Conservation (phyloP, 1,139 yeast genomes). For the Yamadazyma sp. region DNA sequence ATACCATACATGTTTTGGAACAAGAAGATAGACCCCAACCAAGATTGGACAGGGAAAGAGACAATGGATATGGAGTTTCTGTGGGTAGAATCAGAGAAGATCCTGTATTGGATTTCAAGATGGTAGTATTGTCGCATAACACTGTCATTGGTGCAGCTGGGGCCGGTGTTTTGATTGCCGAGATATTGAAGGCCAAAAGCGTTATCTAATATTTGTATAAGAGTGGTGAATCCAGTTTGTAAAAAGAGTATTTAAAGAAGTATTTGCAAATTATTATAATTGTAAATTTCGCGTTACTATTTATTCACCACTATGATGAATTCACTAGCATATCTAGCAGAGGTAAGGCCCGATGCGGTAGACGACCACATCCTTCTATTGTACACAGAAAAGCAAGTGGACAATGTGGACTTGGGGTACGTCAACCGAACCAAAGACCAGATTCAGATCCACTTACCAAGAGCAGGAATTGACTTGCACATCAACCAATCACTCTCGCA, state of each 20-base stretch:
- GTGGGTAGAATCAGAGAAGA: conserved; percentile 95
- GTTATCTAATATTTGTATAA: conserved; percentile 50
- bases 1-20: conserved; percentile 87
- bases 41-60: conserved; percentile 94
- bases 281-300: conserved; percentile 7
- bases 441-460: conserved; percentile 33
- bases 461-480: conserved; percentile 26
- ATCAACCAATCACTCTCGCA: conserved; percentile 45
- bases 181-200: conserved; percentile 74
- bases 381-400: conserved; percentile 36
- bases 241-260: too few species aligned
- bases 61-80: conserved; percentile 89
- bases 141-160: conserved; percentile 99
- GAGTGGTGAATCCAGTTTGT: too few species aligned
- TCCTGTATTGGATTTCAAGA: conserved; percentile 89
- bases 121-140: conserved; percentile 95
- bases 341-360: conserved; percentile 12
- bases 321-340: neutral
- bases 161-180: conserved; percentile 96
- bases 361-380: conserved; percentile 52
- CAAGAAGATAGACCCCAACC: conserved; percentile 97
- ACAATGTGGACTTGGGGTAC: conserved; percentile 47
- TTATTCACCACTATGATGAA: neutral
- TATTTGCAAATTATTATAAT: neutral
- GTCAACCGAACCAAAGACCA: conserved; percentile 34